Evolutionary conservation across 108 stramenopile species (phyloP).

Genomic region (Pelagomonas calceolata): DNA sequence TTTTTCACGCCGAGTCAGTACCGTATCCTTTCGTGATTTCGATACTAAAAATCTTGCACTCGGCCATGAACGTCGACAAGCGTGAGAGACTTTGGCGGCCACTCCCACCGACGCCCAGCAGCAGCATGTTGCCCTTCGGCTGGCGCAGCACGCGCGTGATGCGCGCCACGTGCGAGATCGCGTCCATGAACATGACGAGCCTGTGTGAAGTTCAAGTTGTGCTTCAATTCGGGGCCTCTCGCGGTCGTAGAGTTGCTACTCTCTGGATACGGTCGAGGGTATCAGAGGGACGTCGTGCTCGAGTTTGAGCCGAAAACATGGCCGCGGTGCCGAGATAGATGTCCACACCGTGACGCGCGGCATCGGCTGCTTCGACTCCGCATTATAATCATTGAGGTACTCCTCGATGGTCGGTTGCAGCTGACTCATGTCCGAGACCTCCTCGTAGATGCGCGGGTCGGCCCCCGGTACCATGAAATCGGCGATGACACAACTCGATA

Average conservation of each 20-base stretch:
- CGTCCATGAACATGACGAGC: slow-evolving; percentile 46
- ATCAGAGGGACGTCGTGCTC: no score
- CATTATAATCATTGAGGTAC: slow-evolving; percentile 40
- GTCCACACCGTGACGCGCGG: no score
- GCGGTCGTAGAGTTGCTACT: no score
- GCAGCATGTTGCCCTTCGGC: slow-evolving; percentile 40
- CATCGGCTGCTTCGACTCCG: slow-evolving; percentile 39
- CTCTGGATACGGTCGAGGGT: no score
- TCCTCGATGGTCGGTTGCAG: slow-evolving; percentile 36
- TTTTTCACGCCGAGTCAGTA: no score
- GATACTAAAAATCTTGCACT: slow-evolving; percentile 29
- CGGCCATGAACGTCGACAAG: slow-evolving; percentile 41
- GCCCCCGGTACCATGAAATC: slow-evolving; percentile 21
- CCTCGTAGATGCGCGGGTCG: slow-evolving; percentile 37
- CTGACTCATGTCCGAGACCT: slow-evolving; percentile 23
- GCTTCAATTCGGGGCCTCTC: no score
- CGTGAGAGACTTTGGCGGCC: slow-evolving; percentile 42
- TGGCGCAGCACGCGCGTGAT: slow-evolving; percentile 45
- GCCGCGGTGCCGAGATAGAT: no score
- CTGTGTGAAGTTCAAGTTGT: no score
- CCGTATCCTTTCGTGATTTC: slow-evolving; percentile 46
- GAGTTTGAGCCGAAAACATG: no score
- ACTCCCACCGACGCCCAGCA: slow-evolving; percentile 46
- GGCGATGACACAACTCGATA: slow-evolving; percentile 13
- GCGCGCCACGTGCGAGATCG: slow-evolving; percentile 38